Evolutionary conservation across 1,139 yeast genomes (phyloP), one percentile per base, ranked within the genome.

Genomic region (Hansenula lynferdii): DNA sequence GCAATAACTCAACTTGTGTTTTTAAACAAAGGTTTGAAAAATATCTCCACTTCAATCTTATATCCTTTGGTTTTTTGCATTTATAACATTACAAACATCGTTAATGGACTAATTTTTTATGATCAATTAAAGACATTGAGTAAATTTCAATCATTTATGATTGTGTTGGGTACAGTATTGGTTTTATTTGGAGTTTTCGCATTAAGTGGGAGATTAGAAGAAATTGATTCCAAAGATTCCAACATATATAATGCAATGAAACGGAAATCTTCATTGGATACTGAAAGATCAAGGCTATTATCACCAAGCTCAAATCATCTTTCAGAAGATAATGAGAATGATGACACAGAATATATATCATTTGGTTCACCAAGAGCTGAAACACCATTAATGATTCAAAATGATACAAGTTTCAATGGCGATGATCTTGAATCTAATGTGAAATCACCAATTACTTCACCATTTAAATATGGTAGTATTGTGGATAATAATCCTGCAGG

Each of bases 41-140:
- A 75, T 47, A 74, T 84, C 33, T 79, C 90, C 38, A 86, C 96
- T 0, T 79, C 92, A 8, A 74, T 86, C 12, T 67, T 89, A 29
- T 89, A 87, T 54, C 96, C 96, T 0, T 66, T 89, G 45, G 85
- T 90, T 38, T 89, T 89, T 58, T 82, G 94, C 61, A 78, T 86
- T 31, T 89, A 83, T 67, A 89, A 86, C 61, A 64, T 85, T 40
- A 69, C 77, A 45, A 83, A 85, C 49, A 80, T 87, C 50, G 59
- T 81, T 41, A 89, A 87, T 56, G 92, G 89, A 30, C 61, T 86
- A 42, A 68, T 78, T 5, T 86, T 77, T 53, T 79, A 75, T 57
- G 66, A 79, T 47, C 78, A 75, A 48, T 62, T 75, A 44, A 61
- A 63, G 16, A 58, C 61, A 27, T 58, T 77, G 29, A 54, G 68